phyloP scores from a whole-genome alignment of 129 eudicot species.

The Helianthus tuberosus region DNA sequence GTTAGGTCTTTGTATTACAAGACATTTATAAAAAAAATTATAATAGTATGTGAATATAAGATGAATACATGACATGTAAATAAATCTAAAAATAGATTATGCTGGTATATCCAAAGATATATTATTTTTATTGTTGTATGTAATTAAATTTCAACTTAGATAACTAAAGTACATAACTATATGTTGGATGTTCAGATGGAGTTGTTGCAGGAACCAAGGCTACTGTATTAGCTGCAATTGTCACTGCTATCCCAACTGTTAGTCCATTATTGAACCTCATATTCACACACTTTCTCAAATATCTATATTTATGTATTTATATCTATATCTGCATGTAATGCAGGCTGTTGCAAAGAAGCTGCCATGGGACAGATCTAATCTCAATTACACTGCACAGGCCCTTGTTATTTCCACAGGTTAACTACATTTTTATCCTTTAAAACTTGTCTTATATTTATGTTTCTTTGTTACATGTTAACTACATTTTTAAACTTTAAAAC shows the following conservation, averaged over 20 bases:
- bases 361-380: conserved; percentile 88
- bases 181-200: conserved; percentile 56
- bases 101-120: not conserved
- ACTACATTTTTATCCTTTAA: too few relatives aligned
- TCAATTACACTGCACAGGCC: conserved; percentile 89
- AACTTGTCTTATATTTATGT: too few relatives aligned
- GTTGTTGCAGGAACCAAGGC: conserved; percentile 97
- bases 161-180: not conserved
- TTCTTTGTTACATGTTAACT: too few relatives aligned
- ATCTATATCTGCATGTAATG: conserved; percentile 16
- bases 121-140: not conserved
- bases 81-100: too few relatives aligned
- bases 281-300: not conserved
- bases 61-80: not conserved
- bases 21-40: too few relatives aligned
- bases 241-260: conserved; percentile 91
- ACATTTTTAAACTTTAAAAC: not conserved
- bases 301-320: not conserved
- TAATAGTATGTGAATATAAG: too few relatives aligned
- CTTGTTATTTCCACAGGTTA: conserved; percentile 86
- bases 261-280: conserved; percentile 14
- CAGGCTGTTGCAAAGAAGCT: conserved; percentile 78
- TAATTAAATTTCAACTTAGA: not conserved
- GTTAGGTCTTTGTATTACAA: not conserved
- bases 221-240: conserved; percentile 69